These are phyloP conservation scores for Candida sphagnicola DNA, from an alignment of 805 yeast genomes.

Conservation along the genomic window DNA sequence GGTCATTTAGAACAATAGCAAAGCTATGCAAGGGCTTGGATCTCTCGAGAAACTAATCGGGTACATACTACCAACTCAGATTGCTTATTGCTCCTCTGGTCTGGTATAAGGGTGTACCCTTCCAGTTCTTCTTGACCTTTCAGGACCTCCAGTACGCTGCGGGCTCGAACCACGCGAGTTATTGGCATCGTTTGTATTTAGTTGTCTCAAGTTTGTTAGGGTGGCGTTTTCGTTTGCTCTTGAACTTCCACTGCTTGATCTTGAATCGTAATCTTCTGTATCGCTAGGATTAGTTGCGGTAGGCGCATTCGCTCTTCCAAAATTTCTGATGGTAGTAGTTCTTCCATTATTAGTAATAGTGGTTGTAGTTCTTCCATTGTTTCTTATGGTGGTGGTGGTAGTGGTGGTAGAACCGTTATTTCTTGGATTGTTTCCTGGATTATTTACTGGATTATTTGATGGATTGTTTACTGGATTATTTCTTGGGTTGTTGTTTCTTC, in stretches of 20 bases:
- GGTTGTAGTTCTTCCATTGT: too few relatives aligned
- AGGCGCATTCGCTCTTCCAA: not conserved
- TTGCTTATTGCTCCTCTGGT: conserved; percentile 6
- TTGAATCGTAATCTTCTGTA: conserved; percentile 1
- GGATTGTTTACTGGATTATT: too few relatives aligned
- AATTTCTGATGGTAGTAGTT: too few relatives aligned
- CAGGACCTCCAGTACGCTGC: conserved; percentile 16
- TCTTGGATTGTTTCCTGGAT: too few relatives aligned
- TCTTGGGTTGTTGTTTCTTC: not conserved
- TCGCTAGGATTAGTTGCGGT: conserved; percentile 4
- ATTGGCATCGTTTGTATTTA: not conserved
- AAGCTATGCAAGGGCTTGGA: too few relatives aligned
- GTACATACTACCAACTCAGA: too few relatives aligned
- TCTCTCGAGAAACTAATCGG: too few relatives aligned
- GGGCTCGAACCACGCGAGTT: conserved; percentile 1
- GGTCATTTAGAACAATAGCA: too few relatives aligned
- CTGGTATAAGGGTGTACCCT: conserved; percentile 21
- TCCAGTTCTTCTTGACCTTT: conserved; percentile 13
- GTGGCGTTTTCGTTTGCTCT: conserved; percentile 3
- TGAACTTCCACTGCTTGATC: conserved; percentile 4
- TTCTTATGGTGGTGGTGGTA: too few relatives aligned
- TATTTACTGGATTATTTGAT: too few relatives aligned
- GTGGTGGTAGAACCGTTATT: too few relatives aligned
- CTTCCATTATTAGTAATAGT: too few relatives aligned
- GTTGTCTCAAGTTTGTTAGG: conserved; percentile 4